A percentile compares a stretch with the other conserved stretches of the same genome.
These are phyloP conservation scores for Eimeria praecox DNA, from an alignment of 169 alveolate genomes.

Conservation along the genomic window DNA sequence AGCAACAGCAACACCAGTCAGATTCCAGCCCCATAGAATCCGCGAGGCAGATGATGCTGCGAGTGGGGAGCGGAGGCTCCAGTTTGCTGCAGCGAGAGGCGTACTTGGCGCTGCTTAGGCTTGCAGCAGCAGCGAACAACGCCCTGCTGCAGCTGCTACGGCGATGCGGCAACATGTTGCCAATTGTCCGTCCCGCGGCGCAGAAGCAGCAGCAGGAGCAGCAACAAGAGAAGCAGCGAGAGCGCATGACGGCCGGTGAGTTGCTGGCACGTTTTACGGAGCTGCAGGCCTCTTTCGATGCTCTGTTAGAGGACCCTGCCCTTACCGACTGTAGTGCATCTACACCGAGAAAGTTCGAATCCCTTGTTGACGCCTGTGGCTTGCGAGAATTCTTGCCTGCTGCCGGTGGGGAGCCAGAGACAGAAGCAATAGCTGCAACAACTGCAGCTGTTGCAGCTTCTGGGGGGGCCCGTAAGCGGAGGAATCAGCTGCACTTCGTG, in stretches of 20 bases:
- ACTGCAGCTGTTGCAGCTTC: slow-evolving; percentile 24
- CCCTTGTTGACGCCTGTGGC: slow-evolving; percentile 60
- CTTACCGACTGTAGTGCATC: slow-evolving; percentile 52
- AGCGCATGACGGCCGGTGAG: slow-evolving; percentile 56
- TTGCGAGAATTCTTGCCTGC: slow-evolving; percentile 27
- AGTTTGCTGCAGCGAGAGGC: slow-evolving; percentile 35
- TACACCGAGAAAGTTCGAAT: slow-evolving; percentile 40
- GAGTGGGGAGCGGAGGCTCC: background rate
- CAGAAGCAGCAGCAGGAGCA: slow-evolving; percentile 39
- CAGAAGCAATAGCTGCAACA: slow-evolving; percentile 15
- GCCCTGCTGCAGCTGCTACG: slow-evolving; percentile 71
- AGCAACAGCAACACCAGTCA: slow-evolving; percentile 1
- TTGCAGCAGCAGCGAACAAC: slow-evolving; percentile 24
- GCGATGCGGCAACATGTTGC: slow-evolving; percentile 20
- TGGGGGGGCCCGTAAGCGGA: slow-evolving; percentile 48
- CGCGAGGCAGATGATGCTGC: background rate
- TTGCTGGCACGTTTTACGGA: slow-evolving; percentile 65
- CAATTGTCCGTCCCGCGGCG: background rate
- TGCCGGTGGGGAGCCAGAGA: background rate
- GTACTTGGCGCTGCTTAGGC: slow-evolving; percentile 51
- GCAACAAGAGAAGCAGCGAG: background rate
- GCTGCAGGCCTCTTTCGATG: slow-evolving; percentile 1
- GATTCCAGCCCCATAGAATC: background rate
- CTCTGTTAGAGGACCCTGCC: slow-evolving; percentile 42
- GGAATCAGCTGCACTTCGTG: slow-evolving; percentile 87